Conservation (phyloP, 495 filamentous ascomycete species). For the Podospora comata region DNA sequence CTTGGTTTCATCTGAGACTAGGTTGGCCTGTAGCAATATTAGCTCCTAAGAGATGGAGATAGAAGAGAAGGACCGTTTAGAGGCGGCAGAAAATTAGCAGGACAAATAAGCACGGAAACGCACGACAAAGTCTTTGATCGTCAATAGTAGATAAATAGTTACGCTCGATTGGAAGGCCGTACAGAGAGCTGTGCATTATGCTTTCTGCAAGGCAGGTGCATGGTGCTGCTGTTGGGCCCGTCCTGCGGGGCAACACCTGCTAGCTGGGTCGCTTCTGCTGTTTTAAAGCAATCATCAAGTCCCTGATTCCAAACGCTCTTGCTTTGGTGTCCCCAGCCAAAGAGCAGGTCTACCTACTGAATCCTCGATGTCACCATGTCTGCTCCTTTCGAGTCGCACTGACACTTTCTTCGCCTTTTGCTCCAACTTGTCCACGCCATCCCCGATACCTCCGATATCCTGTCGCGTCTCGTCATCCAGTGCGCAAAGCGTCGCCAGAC, state of each 20-base stretch:
- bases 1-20: too few species aligned
- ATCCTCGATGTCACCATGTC: background rate
- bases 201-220: too few species aligned
- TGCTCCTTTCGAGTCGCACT: background rate
- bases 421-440: background rate
- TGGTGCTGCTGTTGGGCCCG: too few species aligned
- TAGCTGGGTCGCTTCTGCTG: background rate
- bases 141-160: too few species aligned
- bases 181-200: too few species aligned
- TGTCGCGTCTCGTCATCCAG: constrained; percentile 18
- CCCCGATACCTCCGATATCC: constrained; percentile 13
- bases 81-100: too few species aligned
- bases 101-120: too few species aligned
- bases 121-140: too few species aligned
- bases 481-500: constrained; percentile 20
- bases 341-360: background rate
- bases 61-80: too few species aligned
- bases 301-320: background rate
- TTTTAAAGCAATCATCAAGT: background rate
- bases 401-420: background rate
- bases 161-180: too few species aligned
- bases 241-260: background rate
- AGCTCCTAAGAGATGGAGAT: too few species aligned
- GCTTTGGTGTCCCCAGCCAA: background rate
- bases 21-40: too few species aligned